Percentiles rank a stretch among this genome's conserved stretches.
Conservation (phyloP, 495 filamentous ascomycete species). For the Neurospora pannonica region DNA sequence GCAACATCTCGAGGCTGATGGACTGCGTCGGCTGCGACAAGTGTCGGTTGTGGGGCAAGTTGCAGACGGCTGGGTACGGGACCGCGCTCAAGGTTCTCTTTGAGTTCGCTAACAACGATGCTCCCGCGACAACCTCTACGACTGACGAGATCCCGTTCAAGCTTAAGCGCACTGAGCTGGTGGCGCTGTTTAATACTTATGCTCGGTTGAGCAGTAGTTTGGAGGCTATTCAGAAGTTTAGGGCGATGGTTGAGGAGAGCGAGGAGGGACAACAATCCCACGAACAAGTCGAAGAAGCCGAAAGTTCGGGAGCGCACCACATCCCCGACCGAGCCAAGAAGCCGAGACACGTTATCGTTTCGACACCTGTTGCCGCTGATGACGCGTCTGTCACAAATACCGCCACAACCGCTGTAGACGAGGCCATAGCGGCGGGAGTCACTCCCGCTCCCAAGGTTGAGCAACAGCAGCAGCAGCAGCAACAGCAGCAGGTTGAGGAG, state of each 20-base stretch:
- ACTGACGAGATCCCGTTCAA: constrained; percentile 43
- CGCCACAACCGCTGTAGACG: constrained; percentile 1
- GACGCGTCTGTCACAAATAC: constrained; percentile 4
- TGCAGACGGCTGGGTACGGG: constrained; percentile 94
- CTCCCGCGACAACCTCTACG: constrained; percentile 35
- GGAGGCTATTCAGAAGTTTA: constrained; percentile 63
- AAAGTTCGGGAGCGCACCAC: constrained; percentile 10
- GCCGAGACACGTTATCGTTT: constrained; percentile 33
- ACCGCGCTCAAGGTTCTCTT: constrained; percentile 93
- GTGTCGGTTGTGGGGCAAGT: constrained; percentile 93
- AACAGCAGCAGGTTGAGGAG: constrained; percentile 9
- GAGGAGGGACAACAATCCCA: constrained; percentile 22
- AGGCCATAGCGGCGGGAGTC: background rate
- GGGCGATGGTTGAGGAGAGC: constrained; percentile 53
- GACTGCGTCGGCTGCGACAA: constrained; percentile 99
- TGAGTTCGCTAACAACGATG: constrained; percentile 77
- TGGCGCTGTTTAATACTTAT: constrained; percentile 89
- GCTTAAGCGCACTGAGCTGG: constrained; percentile 81
- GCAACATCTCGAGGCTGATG: constrained; percentile 93
- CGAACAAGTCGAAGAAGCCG: constrained; percentile 27
- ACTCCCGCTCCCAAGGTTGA: background rate
- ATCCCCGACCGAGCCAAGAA: constrained; percentile 36
- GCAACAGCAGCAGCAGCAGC: background rate
- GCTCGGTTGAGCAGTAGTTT: constrained; percentile 75
- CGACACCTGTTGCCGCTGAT: background rate